phyloP scores from a whole-genome alignment of 108 stramenopile species.

The Nitzschia sp. region DNA sequence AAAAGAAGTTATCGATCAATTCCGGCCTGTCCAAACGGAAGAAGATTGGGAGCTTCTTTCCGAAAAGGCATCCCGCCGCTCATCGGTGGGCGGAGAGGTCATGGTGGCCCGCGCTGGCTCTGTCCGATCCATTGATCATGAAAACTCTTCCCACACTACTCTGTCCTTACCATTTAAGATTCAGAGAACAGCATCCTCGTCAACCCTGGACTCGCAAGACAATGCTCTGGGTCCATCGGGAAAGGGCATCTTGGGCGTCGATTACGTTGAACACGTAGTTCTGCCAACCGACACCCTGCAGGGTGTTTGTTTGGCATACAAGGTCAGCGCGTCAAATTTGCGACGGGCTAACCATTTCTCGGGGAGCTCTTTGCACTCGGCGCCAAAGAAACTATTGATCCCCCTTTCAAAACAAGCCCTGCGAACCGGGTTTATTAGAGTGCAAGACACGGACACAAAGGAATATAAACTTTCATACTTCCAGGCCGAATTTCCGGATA shows the following conservation, averaged over 20 bases:
- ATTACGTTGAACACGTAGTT: slow-evolving; percentile 79
- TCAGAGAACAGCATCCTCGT: slow-evolving; percentile 47
- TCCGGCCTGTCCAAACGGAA: not conserved
- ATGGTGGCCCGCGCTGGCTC: slow-evolving; percentile 37
- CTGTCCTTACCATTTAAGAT: slow-evolving; percentile 45
- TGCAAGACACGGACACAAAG: slow-evolving; percentile 77
- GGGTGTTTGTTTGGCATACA: slow-evolving; percentile 86
- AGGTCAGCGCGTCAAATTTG: slow-evolving; percentile 61
- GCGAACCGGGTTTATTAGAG: slow-evolving; percentile 63
- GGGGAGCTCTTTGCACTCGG: slow-evolving; percentile 70
- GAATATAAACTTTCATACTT: slow-evolving; percentile 84
- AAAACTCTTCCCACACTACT: slow-evolving; percentile 29
- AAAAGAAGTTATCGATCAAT: slow-evolving; percentile 21
- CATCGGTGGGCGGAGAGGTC: slow-evolving; percentile 22
- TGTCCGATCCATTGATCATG: slow-evolving; percentile 43
- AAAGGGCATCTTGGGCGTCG: slow-evolving; percentile 54
- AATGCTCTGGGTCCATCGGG: slow-evolving; percentile 50
- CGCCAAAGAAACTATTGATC: slow-evolving; percentile 82
- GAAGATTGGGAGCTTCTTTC: slow-evolving; percentile 48
- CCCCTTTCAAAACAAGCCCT: slow-evolving; percentile 56
- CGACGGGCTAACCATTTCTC: slow-evolving; percentile 79
- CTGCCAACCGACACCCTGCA: slow-evolving; percentile 88
- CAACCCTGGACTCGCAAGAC: slow-evolving; percentile 48
- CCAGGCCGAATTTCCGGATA: slow-evolving; percentile 63
- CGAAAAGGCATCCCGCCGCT: slow-evolving; percentile 26